A percentile compares a stretch with the other conserved stretches of the same genome.
phyloP scores from a whole-genome alignment of 768 basidiomycete species.

The Tylopilus balloui region DNA sequence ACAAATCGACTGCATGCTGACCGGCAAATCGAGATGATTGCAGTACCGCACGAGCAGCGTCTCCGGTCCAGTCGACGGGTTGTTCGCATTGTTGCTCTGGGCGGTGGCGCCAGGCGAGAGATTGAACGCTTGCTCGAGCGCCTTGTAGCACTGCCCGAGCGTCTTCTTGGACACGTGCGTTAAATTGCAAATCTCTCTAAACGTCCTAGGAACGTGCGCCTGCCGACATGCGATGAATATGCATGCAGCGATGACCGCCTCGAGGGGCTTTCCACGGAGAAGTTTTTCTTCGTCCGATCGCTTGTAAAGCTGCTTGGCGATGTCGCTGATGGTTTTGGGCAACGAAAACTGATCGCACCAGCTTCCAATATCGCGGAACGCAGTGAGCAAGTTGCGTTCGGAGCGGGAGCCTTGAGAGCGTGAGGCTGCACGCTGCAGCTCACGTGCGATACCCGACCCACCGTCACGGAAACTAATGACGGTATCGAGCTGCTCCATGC shows the following conservation, averaged over 20 bases:
- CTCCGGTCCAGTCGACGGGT: constrained; percentile 69
- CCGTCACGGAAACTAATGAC: constrained; percentile 95
- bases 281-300: constrained; percentile 95
- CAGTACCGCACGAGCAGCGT: constrained; percentile 90
- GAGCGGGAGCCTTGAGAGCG: constrained; percentile 74
- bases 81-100: constrained; percentile 33
- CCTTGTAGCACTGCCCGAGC: constrained; percentile 90
- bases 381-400: constrained; percentile 80
- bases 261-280: constrained; percentile 83
- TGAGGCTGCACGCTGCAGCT: constrained; percentile 88
- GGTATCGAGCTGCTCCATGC: constrained; percentile 91
- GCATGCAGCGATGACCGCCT: constrained; percentile 94
- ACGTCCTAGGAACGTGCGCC: constrained; percentile 92
- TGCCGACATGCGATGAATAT: constrained; percentile 97
- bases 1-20: constrained; percentile 79
- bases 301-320: constrained; percentile 96
- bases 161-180: constrained; percentile 94
- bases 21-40: constrained; percentile 83
- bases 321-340: constrained; percentile 90
- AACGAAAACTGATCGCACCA: constrained; percentile 97
- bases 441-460: constrained; percentile 85
- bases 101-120: constrained; percentile 77
- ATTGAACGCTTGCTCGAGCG: constrained; percentile 85
- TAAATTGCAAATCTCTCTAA: constrained; percentile 91
- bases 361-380: constrained; percentile 86